Base-by-base conservation (phyloP, 2,329 filamentous ascomycete species). In the Colletotrichum godetiae region DNA sequence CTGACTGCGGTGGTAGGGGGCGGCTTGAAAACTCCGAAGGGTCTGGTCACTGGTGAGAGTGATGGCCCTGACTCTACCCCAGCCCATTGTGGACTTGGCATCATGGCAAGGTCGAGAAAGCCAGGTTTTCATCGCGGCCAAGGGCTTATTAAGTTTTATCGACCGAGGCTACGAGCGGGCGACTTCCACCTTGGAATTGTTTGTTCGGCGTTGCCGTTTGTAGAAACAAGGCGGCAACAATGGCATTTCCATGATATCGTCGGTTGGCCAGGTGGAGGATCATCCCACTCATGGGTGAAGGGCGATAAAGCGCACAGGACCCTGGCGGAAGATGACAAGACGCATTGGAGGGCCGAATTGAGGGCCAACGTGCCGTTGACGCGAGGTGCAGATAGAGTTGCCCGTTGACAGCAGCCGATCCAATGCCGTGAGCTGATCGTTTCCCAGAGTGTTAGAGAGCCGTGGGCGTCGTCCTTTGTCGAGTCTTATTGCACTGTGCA, bases 361-460 rank as follows among this genome's bases (percentile, higher is more conserved):
- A 68, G 60, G 29, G 60, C 67, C 60, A 57, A 71, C 61, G 67
- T 71, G 56, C 60, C 67, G 67, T 71, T 71, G 71, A 59, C 49
- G 67, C 61, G 67, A 73, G 67, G 71, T 73, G 71, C 67, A 73
- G 71, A 71, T 71, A 73, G 67, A 73, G 71, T 73, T 73, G 60
- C 46, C 67, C 60, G 56, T 68, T 71, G 61, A 70, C 67, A 71
- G 42, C 19, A 49, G 71, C 67, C 61, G 71, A 65, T 61, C 46
- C 67, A 61, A n/a, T 62, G 61, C 61, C 70, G 60, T 64, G 46
- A 66, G 67, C 71, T 73, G 71, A 71, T 73, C 53, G 46, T 69
- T 60, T 58, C 69, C 64, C 65, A 53, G 29, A 37, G 24, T 57
- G 64, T 58, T 58, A 53, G 29, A 37, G 24, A 35, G 35, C 57